Conservation (phyloP, 2,329 filamentous ascomycete genomes). For the Aulographum hederae region DNA sequence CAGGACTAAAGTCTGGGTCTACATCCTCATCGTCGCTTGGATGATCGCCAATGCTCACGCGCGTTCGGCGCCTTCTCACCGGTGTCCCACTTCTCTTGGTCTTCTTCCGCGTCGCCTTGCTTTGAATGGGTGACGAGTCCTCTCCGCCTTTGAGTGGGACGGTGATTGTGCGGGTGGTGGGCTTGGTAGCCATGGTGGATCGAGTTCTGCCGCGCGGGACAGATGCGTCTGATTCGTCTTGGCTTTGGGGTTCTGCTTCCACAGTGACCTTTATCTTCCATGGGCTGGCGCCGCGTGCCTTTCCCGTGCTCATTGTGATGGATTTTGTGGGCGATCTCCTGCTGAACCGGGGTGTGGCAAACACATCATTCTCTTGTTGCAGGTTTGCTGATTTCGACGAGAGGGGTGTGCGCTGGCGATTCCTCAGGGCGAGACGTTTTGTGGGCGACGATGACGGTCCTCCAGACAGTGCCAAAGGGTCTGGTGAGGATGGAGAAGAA, state of each 20-base stretch:
- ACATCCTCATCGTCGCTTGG: too few species aligned
- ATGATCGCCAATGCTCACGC: too few species aligned
- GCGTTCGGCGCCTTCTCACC: slow-evolving; percentile 10
- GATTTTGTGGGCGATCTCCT: slow-evolving; percentile 23
- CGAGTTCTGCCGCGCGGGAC: slow-evolving; percentile 10
- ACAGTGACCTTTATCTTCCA: slow-evolving; percentile 33
- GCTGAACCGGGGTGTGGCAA: not conserved
- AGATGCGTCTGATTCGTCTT: slow-evolving; percentile 16
- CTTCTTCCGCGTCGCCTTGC: slow-evolving; percentile 14
- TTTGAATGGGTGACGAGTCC: slow-evolving; percentile 13
- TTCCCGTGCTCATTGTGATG: slow-evolving; percentile 23
- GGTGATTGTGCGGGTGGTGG: slow-evolving; percentile 16
- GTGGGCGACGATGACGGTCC: too few species aligned
- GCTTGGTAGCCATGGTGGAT: too few species aligned
- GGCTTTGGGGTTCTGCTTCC: slow-evolving; percentile 21
- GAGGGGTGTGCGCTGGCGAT: too few species aligned
- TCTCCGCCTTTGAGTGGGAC: slow-evolving; percentile 23
- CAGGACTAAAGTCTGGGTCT: too few species aligned
- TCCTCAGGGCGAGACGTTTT: too few species aligned
- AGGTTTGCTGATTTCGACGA: too few species aligned
- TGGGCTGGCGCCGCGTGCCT: slow-evolving; percentile 20
- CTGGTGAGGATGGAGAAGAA: too few species aligned
- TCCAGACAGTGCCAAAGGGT: too few species aligned
- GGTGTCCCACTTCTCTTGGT: slow-evolving; percentile 15
- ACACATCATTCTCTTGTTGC: too few species aligned